Conservation (phyloP, 2,329 filamentous ascomycete genomes). For the Diaporthe velutina region DNA sequence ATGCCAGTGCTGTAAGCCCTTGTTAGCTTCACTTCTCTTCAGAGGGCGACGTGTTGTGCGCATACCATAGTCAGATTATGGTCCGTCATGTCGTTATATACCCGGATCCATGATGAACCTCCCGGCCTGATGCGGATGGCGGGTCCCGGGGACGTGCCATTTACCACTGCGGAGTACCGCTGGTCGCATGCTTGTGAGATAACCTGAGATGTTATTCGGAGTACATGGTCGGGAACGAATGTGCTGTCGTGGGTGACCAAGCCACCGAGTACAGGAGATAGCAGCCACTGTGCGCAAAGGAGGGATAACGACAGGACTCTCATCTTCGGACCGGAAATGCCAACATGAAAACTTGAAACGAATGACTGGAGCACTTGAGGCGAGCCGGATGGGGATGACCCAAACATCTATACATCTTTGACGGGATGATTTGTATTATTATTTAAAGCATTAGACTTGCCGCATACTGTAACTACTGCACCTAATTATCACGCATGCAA, state of each 20-base stretch:
- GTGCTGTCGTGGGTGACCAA: conserved; percentile 43
- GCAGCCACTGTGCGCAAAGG: conserved; percentile 23
- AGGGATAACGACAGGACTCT: conserved; percentile 22
- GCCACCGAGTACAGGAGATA: conserved; percentile 12
- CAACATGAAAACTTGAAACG: neutral
- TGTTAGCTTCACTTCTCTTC: neutral
- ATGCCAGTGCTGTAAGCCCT: conserved; percentile 71
- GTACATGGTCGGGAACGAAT: conserved; percentile 58
- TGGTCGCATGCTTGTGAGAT: conserved; percentile 57
- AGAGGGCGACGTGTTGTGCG: neutral
- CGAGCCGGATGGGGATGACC: neutral
- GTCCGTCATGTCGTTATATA: conserved; percentile 68
- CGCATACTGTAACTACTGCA: neutral
- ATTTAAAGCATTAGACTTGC: neutral
- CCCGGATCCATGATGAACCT: conserved; percentile 65
- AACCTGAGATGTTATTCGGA: conserved; percentile 58
- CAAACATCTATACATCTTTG: conserved; percentile 2
- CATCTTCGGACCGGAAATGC: conserved; percentile 16
- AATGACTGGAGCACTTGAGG: neutral
- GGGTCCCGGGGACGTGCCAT: conserved; percentile 66
- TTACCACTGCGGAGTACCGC: conserved; percentile 60
- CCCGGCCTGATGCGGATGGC: conserved; percentile 59
- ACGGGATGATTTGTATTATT: conserved; percentile 6
- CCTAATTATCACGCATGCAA: conserved; percentile 10
- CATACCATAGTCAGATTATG: conserved; percentile 70